Evolutionary conservation across 2,329 filamentous ascomycete genomes (phyloP).

Genomic region (Neofusicoccum ribis): DNA sequence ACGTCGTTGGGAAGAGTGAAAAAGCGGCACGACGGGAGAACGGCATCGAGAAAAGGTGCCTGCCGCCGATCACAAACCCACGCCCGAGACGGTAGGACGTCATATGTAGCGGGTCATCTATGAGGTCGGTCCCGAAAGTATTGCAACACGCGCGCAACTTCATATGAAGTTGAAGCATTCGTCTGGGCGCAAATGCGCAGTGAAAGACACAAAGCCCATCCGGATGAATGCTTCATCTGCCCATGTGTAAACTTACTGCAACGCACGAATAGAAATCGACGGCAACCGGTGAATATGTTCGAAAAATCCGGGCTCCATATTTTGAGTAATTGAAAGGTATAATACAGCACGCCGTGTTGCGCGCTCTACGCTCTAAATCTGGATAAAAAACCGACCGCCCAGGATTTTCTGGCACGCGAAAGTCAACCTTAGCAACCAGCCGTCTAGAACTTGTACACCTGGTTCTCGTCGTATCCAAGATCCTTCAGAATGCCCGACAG

Average conservation of each 20-base stretch:
- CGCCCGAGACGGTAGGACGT: neutral
- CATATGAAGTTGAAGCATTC: no score
- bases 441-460: slow-evolving; percentile 89
- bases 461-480: slow-evolving; percentile 79
- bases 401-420: neutral
- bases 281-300: neutral
- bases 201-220: no score
- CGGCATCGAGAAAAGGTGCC: neutral
- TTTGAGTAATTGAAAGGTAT: neutral
- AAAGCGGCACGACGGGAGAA: neutral
- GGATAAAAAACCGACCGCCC: neutral
- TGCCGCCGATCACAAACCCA: neutral
- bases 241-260: no score
- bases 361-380: slow-evolving; percentile 13
- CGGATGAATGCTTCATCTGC: no score
- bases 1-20: neutral
- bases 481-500: slow-evolving; percentile 79
- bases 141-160: no score
- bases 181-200: no score
- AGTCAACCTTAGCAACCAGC: neutral
- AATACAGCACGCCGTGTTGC: neutral
- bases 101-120: no score
- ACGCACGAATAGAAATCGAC: no score
- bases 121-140: no score
- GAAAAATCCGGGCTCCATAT: no score